Evolutionary conservation across 768 basidiomycete genomes (phyloP).

Genomic region (Leccinum aurantiacum): DNA sequence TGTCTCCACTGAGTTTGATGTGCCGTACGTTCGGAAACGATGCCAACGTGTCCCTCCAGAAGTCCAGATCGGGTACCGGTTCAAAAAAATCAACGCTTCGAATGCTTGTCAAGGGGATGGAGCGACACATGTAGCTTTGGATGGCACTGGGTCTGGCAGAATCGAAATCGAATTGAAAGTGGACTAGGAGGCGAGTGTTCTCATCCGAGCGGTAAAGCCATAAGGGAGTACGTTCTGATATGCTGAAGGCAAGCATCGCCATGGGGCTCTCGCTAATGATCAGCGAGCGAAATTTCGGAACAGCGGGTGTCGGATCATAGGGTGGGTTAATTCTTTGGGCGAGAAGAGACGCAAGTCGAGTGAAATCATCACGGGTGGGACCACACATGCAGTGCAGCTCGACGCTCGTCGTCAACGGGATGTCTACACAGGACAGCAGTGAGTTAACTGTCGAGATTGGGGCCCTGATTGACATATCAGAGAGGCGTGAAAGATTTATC

Average conservation of each 20-base stretch:
- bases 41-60: too few relatives aligned
- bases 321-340: background rate
- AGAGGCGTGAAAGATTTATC: background rate
- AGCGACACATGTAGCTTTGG: too few relatives aligned
- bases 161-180: background rate
- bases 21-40: too few relatives aligned
- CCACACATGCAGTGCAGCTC: background rate
- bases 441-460: background rate
- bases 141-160: background rate
- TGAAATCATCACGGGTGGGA: background rate
- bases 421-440: conserved; percentile 5
- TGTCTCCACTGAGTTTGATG: too few relatives aligned
- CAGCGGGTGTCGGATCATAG: background rate
- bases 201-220: background rate
- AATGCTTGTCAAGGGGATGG: too few relatives aligned
- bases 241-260: background rate
- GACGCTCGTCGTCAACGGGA: background rate
- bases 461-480: background rate
- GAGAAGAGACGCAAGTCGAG: background rate
- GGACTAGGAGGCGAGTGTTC: conserved; percentile 6
- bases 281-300: background rate
- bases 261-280: background rate
- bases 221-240: background rate
- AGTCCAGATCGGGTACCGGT: too few relatives aligned
- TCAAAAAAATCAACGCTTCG: too few relatives aligned